Conservation (phyloP, 2,329 filamentous ascomycete genomes). For the Fusarium nelsonii region DNA sequence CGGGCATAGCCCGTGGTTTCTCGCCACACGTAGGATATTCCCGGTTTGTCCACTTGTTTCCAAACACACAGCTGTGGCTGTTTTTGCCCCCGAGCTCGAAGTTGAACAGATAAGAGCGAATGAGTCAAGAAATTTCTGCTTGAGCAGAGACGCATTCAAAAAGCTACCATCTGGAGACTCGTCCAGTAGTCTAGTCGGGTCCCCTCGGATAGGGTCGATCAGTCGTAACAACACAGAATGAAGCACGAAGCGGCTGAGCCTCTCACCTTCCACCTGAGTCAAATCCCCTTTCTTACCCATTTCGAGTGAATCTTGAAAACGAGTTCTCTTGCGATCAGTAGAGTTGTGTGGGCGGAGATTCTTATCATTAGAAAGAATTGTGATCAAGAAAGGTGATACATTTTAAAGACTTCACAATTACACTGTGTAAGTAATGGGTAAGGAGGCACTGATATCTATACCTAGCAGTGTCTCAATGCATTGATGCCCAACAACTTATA, state of each 20-base stretch:
- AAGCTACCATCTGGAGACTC: neutral
- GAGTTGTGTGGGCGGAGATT: too few relatives aligned
- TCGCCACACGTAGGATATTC: constrained; percentile 36
- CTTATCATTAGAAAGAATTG: too few relatives aligned
- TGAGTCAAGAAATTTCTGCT: constrained; percentile 52
- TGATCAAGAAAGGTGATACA: too few relatives aligned
- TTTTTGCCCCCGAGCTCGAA: constrained; percentile 35
- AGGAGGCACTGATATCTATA: too few relatives aligned
- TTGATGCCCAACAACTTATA: too few relatives aligned
- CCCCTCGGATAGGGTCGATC: constrained; percentile 18
- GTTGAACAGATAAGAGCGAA: constrained; percentile 51
- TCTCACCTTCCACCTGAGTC: too few relatives aligned
- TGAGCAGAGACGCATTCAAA: constrained; percentile 21
- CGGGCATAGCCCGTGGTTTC: constrained; percentile 43
- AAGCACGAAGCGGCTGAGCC: constrained; percentile 12
- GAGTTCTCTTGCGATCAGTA: too few relatives aligned
- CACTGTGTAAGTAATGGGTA: too few relatives aligned
- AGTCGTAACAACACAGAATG: constrained; percentile 5
- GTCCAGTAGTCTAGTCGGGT: constrained; percentile 19
- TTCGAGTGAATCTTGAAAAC: too few relatives aligned
- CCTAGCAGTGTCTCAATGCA: too few relatives aligned
- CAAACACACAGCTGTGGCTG: constrained; percentile 50
- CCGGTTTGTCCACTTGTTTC: constrained; percentile 34
- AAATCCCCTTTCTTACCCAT: too few relatives aligned
- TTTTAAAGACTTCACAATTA: too few relatives aligned